phyloP scores from a whole-genome alignment of 805 yeast species.

The Millerago galiae region DNA sequence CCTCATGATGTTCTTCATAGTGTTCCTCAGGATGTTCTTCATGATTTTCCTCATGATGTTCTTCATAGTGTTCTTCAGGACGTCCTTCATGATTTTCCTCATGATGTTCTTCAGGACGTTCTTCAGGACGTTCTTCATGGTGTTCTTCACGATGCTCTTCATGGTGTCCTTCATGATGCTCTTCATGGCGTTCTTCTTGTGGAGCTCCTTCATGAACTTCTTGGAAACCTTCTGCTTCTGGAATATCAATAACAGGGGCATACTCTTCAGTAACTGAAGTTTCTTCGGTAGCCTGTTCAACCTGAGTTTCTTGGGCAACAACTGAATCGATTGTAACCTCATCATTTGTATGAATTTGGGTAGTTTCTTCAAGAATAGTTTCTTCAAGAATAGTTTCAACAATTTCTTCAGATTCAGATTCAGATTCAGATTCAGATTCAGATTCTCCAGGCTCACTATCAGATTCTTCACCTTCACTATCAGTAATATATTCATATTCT shows the following conservation, averaged over 20 bases:
- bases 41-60: neutral
- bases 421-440: neutral
- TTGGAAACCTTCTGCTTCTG: no score
- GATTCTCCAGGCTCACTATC: no score
- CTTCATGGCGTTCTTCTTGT: neutral
- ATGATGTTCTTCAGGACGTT: no score
- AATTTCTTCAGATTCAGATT: neutral
- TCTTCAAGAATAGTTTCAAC: neutral
- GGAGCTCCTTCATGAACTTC: neutral
- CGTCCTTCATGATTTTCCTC: no score
- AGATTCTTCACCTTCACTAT: neutral
- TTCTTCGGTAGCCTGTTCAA: neutral
- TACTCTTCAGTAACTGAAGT: neutral
- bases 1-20: no score
- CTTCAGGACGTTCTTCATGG: neutral
- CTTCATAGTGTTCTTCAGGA: neutral
- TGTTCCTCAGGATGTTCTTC: no score
- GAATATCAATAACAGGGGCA: no score
- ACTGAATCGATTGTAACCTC: no score
- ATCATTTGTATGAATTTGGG: neutral
- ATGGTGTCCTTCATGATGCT: no score
- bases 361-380: neutral
- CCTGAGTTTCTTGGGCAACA: neutral
- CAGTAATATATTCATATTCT: neutral
- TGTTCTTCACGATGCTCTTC: no score